Base-by-base conservation (phyloP, 768 basidiomycete species). In the Lentinula aciculospora region DNA sequence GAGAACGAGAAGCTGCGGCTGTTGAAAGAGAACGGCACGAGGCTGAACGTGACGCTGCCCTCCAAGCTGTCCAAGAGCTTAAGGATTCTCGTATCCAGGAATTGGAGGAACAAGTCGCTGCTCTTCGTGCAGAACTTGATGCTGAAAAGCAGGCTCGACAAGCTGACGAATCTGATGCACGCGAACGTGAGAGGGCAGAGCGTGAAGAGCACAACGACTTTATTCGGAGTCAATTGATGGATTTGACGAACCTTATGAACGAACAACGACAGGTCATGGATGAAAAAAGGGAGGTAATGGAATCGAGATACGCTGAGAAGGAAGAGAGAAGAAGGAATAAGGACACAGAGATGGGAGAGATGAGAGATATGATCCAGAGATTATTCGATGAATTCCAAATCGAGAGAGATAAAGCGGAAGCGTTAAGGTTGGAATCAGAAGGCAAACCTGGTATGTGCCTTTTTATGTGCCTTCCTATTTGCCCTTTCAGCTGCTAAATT, bases 171-270 rank as follows among this genome's bases (percentile, higher is more conserved):
- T 74, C 83, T 1, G 86, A 87, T 60, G 76, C 79, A 19, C 74
- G 81, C 31, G 86, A 89, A 65, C 76, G 75, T 29, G 84, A 87
- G 60, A 72, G 81, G 21, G 71, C 72, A 37, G 87, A 86, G 48
- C 72, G 75, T 32, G 65, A 73, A 37, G 87, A 89, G 57, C 80
- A 84, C 5, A 82, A 86, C 60, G 83, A 86, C 13, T 76, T 71
- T 7, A 67, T 89, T 42, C 76, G 82, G 32, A 73, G 68, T 37
- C 89, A 91, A 62, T 69, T 94, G 13, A 72, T 67, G 4, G 89
- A 92, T 59, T 81, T 94, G 61, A 86, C 90, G 1, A 85, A 86
- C 60, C 67, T 90, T 54, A 74, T 92, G 13, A 83, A 88, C 57
- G 83, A 86, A 58, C 86, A 89, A 57, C 75, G 81, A 1, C 80